These are phyloP conservation scores for Penicillium sp. DNA, from an alignment of 2,329 filamentous ascomycete genomes.

Conservation along the genomic window DNA sequence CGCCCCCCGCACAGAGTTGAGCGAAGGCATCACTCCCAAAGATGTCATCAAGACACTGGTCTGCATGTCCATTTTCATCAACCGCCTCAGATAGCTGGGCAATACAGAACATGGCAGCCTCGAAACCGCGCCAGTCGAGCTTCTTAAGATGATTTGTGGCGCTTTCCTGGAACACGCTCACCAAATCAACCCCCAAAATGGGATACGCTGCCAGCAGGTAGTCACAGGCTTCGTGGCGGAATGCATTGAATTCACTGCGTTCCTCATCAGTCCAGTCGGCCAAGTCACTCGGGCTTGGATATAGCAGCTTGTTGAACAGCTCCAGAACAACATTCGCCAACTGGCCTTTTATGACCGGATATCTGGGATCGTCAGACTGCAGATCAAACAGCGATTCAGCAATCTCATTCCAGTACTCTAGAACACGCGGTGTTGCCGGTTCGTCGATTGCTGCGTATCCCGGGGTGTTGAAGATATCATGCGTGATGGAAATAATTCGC, in stretches of 20 bases:
- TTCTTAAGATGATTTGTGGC: constrained; percentile 33
- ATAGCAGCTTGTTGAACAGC: constrained; percentile 44
- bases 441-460: constrained; percentile 44
- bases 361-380: constrained; percentile 26
- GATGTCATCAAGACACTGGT: constrained; percentile 41
- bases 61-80: constrained; percentile 44
- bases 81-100: constrained; percentile 46
- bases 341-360: constrained; percentile 37
- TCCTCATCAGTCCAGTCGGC: constrained; percentile 45
- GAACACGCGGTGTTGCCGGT: constrained; percentile 33
- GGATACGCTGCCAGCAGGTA: constrained; percentile 46
- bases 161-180: constrained; percentile 42
- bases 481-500: constrained; percentile 36
- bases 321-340: constrained; percentile 42
- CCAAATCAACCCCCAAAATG: constrained; percentile 42
- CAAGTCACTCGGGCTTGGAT: constrained; percentile 33
- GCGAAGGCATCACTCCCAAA: constrained; percentile 40
- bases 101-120: constrained; percentile 46
- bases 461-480: constrained; percentile 40
- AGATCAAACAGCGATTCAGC: constrained; percentile 40
- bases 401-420: constrained; percentile 46
- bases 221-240: constrained; percentile 47
- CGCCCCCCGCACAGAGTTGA: constrained; percentile 32
- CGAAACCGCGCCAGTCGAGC: constrained; percentile 44
- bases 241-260: constrained; percentile 42